Percentiles rank a stretch among this genome's conserved stretches.
Conservation (phyloP, 805 yeast genomes). For the Candida palmyrensis region DNA sequence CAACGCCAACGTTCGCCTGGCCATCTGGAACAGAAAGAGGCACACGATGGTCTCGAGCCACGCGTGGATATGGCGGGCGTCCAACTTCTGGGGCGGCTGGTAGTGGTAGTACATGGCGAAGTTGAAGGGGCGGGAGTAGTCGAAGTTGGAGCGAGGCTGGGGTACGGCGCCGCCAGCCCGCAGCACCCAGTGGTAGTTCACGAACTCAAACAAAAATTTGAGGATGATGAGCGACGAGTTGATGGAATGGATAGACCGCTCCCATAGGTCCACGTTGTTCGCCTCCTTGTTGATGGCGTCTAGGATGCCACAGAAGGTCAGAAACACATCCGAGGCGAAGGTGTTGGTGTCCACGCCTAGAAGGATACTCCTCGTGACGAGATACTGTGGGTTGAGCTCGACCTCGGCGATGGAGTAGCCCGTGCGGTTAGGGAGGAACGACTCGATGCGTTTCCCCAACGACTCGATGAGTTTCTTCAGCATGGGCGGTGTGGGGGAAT, state of each 20-base stretch:
- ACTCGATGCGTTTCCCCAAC: conserved; percentile 23
- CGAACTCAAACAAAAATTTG: conserved; percentile 24
- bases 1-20: conserved; percentile 21
- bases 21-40: conserved; percentile 25
- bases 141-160: conserved; percentile 5
- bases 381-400: conserved; percentile 36
- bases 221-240: conserved; percentile 27
- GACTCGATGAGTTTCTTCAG: conserved; percentile 17
- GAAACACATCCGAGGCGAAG: conserved; percentile 17
- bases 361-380: conserved; percentile 25
- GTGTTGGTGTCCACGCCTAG: conserved; percentile 7
- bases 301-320: conserved; percentile 17
- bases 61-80: conserved; percentile 11
- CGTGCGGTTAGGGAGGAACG: conserved; percentile 32
- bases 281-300: conserved; percentile 20
- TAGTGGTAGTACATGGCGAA: conserved; percentile 24
- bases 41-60: conserved; percentile 25
- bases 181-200: conserved; percentile 25
- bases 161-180: neutral
- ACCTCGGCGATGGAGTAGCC: conserved; percentile 36
- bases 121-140: conserved; percentile 9
- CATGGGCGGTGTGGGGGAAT: conserved; percentile 1
- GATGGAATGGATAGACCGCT: conserved; percentile 25
- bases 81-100: conserved; percentile 23
- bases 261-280: conserved; percentile 15